Evolutionary conservation across 441 rosid genomes (phyloP), one percentile per base, ranked within the genome.

Genomic region (Aquilaria agallochum): DNA sequence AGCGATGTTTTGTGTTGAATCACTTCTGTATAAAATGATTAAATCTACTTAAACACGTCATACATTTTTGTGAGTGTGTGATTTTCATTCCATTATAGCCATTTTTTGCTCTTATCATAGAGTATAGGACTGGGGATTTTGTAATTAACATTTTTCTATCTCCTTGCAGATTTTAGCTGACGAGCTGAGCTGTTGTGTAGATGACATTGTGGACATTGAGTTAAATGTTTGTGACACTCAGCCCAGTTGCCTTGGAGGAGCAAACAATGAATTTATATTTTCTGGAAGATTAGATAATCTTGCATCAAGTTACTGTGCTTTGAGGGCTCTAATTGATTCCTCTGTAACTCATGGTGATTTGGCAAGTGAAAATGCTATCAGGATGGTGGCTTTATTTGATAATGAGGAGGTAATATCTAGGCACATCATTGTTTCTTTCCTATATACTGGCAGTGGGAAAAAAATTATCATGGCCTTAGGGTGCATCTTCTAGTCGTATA

Each of bases 221-320:
- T 78, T 94, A 75, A 88, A 94, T 75, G 78, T 94, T 59, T 94
- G 97, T 61, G 97, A 94, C 72, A 94, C 96, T 50, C 97, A 94
- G 79, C 85, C 96, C 56, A 90, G 98, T 78, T 88, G 97, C 80
- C 93, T 90, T 65, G 98, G 97, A 66, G 98, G 98, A 50, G 97
- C 84, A 59, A 88, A 80, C 72, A 74, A 88, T 62, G 97, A 94
- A 53, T 94, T 94, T 68, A 88, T 94, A 36, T 90, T 86, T 69
- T 94, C 98, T 58, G 98, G 98, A 75, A 88, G 98, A 77, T 73
- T 94, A 52, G 97, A 94, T 69, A 90, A 94, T 78, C 98, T 94
- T 60, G 95, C 96, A 66, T 90, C 96, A 7, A 85, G 96, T 64
- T 94, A 77, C 74, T 94, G 97, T 62, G 95, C 95, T 56, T 72